phyloP scores from a whole-genome alignment of 176 grass and related monocot genomes.

The Carex kokanica region DNA sequence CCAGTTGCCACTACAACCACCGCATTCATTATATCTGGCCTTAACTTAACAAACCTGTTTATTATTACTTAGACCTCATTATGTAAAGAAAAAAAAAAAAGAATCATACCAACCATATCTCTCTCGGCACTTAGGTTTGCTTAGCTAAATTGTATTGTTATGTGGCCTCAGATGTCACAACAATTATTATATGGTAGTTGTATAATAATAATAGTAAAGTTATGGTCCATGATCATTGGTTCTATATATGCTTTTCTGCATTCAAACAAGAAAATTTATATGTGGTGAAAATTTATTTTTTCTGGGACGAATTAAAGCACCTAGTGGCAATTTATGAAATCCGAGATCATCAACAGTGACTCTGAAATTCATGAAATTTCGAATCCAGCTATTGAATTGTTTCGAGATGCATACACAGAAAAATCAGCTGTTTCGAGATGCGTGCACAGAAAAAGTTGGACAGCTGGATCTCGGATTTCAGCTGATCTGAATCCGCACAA shows the following conservation, averaged over 20 bases:
- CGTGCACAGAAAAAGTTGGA: too few species aligned
- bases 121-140: slow-evolving; percentile 15
- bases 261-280: not conserved
- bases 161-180: not conserved
- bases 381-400: too few species aligned
- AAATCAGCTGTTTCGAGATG: too few species aligned
- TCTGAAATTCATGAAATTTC: too few species aligned
- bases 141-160: not conserved
- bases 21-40: not conserved
- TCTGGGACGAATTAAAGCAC: not conserved
- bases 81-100: not conserved
- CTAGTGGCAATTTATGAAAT: not conserved
- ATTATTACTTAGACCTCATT: not conserved
- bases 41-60: not conserved
- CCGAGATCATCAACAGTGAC: too few species aligned
- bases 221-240: too few species aligned
- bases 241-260: too few species aligned
- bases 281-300: too few species aligned
- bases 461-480: too few species aligned
- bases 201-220: not conserved
- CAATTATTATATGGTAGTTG: not conserved
- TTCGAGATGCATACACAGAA: too few species aligned
- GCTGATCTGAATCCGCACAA: too few species aligned
- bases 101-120: slow-evolving; percentile 17
- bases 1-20: not conserved